These are phyloP conservation scores for Lichenothelia convexa DNA, from an alignment of 495 filamentous ascomycete genomes.

Conservation along the genomic window DNA sequence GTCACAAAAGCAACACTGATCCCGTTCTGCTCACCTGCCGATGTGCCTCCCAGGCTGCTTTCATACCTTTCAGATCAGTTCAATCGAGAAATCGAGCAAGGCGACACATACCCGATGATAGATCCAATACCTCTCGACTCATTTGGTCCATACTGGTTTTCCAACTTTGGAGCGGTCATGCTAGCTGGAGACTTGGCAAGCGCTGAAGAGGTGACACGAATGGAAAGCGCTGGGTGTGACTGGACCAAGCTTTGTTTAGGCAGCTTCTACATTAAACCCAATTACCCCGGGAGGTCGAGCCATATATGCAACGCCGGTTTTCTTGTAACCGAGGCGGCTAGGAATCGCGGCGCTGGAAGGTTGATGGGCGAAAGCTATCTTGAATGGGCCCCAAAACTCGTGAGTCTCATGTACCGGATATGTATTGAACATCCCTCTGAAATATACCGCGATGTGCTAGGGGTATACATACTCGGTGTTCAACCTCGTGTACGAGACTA, in stretches of 20 bases:
- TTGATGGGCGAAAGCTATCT: conserved; percentile 89
- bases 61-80: conserved; percentile 70
- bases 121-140: conserved; percentile 53
- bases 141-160: conserved; percentile 87
- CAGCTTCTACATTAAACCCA: conserved; percentile 93
- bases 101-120: conserved; percentile 88
- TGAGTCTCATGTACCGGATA: conserved; percentile 21
- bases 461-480: conserved; percentile 95
- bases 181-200: conserved; percentile 62
- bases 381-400: conserved; percentile 82
- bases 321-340: conserved; percentile 72
- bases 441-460: conserved; percentile 17
- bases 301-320: conserved; percentile 96
- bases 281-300: conserved; percentile 89
- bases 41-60: conserved; percentile 60
- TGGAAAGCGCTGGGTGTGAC: conserved; percentile 41
- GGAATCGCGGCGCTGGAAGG: conserved; percentile 78
- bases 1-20: conserved; percentile 81
- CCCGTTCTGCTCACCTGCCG: conserved; percentile 56
- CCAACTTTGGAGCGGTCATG: conserved; percentile 89
- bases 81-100: conserved; percentile 87
- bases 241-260: conserved; percentile 79
- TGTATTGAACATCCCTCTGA: neutral
- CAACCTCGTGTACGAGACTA: conserved; percentile 96
- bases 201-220: conserved; percentile 35